Evolutionary conservation across 2,329 filamentous ascomycete species (phyloP).

Genomic region (Nigrospora oryzae): DNA sequence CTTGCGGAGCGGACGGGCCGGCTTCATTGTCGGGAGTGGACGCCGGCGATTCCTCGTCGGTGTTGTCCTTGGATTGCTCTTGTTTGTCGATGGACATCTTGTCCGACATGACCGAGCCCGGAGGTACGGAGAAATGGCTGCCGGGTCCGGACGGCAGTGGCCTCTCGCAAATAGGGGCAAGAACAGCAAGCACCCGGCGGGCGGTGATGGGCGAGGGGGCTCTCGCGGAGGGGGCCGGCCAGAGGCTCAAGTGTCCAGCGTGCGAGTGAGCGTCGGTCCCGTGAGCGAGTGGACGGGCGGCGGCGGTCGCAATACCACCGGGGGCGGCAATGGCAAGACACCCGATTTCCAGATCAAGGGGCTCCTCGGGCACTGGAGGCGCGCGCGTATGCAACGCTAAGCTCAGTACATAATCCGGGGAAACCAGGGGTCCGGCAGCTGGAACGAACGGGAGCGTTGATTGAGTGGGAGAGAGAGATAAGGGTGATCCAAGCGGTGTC

Average conservation of each 20-base stretch:
- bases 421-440: slow-evolving; percentile 28
- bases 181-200: background rate
- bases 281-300: too few relatives aligned
- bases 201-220: too few relatives aligned
- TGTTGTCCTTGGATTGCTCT: slow-evolving; percentile 47
- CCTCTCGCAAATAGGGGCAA: slow-evolving; percentile 16
- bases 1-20: slow-evolving; percentile 31
- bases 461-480: slow-evolving; percentile 19
- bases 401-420: slow-evolving; percentile 30
- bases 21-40: slow-evolving; percentile 52
- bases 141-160: slow-evolving; percentile 31
- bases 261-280: too few relatives aligned
- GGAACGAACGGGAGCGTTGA: slow-evolving; percentile 17
- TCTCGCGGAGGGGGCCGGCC: too few relatives aligned
- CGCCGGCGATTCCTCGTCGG: slow-evolving; percentile 53
- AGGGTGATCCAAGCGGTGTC: slow-evolving; percentile 25
- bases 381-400: slow-evolving; percentile 28
- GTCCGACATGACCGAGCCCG: slow-evolving; percentile 49
- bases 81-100: slow-evolving; percentile 60
- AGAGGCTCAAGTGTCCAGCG: too few relatives aligned
- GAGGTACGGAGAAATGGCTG: slow-evolving; percentile 23
- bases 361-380: slow-evolving; percentile 9
- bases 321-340: background rate
- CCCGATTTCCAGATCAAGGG: slow-evolving; percentile 3
- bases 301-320: too few relatives aligned